Percentiles rank a stretch among this genome's conserved stretches.
Conservation (phyloP, 495 filamentous ascomycete species). For the Trichoderma gamsii region DNA sequence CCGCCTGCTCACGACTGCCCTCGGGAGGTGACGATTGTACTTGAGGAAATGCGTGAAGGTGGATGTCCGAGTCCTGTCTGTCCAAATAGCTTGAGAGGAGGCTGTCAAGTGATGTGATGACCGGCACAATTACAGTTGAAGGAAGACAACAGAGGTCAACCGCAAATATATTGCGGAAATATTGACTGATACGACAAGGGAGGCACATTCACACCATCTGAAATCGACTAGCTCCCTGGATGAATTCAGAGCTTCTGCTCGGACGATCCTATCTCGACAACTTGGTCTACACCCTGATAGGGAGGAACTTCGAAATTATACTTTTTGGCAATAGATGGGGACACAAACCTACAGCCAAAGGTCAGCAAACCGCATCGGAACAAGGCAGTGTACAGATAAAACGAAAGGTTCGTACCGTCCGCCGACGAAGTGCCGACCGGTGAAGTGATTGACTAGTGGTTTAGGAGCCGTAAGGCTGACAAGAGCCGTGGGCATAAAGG, state of each 20-base stretch:
- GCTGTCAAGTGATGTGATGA: constrained; percentile 38
- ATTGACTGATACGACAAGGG: constrained; percentile 3
- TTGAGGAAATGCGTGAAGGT: constrained; percentile 41
- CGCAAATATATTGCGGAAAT: constrained; percentile 15
- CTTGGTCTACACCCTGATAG: constrained; percentile 85
- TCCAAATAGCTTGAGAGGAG: constrained; percentile 43
- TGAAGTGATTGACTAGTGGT: constrained; percentile 78
- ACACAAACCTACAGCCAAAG: constrained; percentile 59
- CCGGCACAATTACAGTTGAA: neutral
- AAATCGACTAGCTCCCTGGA: neutral
- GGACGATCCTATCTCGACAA: constrained; percentile 65
- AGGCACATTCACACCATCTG: neutral
- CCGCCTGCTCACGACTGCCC: constrained; percentile 39
- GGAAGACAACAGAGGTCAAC: neutral
- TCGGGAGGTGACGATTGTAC: constrained; percentile 28
- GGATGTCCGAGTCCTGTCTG: constrained; percentile 44
- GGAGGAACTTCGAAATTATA: constrained; percentile 77
- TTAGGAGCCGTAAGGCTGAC: constrained; percentile 94
- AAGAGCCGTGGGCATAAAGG: constrained; percentile 69
- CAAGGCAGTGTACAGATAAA: neutral
- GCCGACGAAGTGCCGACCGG: constrained; percentile 82
- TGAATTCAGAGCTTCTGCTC: constrained; percentile 50
- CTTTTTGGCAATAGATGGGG: constrained; percentile 71
- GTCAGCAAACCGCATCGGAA: constrained; percentile 20
- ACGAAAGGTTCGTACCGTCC: constrained; percentile 48